These are phyloP conservation scores for Theobroma cacao DNA, from an alignment of 345 rosid species.

Conservation along the genomic window DNA sequence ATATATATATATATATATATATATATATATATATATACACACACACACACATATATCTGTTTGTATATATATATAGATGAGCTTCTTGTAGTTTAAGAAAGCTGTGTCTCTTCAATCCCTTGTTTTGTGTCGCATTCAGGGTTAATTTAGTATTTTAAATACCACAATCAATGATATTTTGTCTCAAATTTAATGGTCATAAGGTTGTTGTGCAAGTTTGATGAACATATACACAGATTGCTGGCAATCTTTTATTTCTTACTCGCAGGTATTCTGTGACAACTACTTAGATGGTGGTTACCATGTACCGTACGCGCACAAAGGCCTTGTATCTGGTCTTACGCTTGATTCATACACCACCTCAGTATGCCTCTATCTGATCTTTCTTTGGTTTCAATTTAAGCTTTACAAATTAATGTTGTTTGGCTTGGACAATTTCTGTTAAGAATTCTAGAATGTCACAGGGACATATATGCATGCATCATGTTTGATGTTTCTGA, in stretches of 20 bases:
- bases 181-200: not conserved
- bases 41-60: no score
- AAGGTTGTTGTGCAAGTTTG: not conserved
- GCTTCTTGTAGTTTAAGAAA: not conserved
- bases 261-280: slow-evolving; percentile 86
- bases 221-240: slow-evolving; percentile 2
- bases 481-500: not conserved
- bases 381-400: not conserved
- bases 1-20: no score
- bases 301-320: slow-evolving; percentile 95
- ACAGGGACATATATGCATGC: not conserved
- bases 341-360: slow-evolving; percentile 77
- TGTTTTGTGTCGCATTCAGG: not conserved
- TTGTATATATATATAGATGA: no score
- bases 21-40: no score
- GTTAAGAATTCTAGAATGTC: not conserved
- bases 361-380: slow-evolving; percentile 33
- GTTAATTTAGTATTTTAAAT: not conserved
- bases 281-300: slow-evolving; percentile 97
- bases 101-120: not conserved
- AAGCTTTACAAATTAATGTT: not conserved
- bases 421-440: not conserved
- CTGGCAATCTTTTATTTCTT: not conserved
- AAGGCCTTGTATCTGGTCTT: slow-evolving; percentile 79
- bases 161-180: not conserved